Conservation (phyloP, 2,329 filamentous ascomycete genomes). For the Colletotrichum liriopes region DNA sequence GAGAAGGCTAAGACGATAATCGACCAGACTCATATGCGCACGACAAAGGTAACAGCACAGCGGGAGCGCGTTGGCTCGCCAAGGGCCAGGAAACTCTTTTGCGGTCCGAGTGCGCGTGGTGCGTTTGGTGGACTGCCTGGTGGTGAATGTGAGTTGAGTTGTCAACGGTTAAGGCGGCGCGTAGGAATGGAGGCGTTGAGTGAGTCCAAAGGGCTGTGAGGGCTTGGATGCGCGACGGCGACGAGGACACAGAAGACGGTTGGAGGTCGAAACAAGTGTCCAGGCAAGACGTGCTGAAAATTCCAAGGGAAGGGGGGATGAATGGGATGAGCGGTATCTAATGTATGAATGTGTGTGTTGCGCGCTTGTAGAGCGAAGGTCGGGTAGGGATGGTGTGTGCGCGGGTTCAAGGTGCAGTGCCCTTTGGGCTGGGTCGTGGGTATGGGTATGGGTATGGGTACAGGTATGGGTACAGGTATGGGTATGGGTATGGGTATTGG, state of each 20-base stretch:
- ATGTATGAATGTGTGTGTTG: constrained; percentile 38
- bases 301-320: constrained; percentile 28
- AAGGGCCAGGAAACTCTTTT: constrained; percentile 3
- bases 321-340: constrained; percentile 43
- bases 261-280: constrained; percentile 14
- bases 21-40: constrained; percentile 26
- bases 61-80: constrained; percentile 4
- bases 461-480: constrained; percentile 10
- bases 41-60: constrained; percentile 1
- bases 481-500: constrained; percentile 12
- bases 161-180: constrained; percentile 26
- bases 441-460: constrained; percentile 15
- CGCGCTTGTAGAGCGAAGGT: constrained; percentile 36
- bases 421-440: constrained; percentile 37
- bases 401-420: constrained; percentile 26
- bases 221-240: constrained; percentile 10
- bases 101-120: constrained; percentile 4
- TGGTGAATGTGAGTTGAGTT: constrained; percentile 27
- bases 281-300: constrained; percentile 3
- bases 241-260: constrained; percentile 9
- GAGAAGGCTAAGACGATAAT: constrained; percentile 11
- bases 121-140: constrained; percentile 11
- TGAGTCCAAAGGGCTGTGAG: neutral
- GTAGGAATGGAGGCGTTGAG: neutral
- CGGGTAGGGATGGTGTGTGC: constrained; percentile 26